phyloP scores from a whole-genome alignment of 306 rosid species.

The Medicago arabica region DNA sequence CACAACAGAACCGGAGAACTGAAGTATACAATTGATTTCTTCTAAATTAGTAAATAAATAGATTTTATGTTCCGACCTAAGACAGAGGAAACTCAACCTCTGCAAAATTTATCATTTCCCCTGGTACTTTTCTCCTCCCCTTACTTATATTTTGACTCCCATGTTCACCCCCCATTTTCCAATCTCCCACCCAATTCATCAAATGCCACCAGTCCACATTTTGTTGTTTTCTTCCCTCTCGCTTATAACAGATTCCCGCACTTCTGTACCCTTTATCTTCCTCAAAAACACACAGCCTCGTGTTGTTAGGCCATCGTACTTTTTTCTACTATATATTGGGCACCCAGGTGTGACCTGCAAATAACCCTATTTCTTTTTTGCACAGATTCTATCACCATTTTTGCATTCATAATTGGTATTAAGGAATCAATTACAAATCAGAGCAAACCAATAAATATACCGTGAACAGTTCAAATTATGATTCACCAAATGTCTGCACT shows the following conservation, averaged over 20 bases:
- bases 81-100: background rate
- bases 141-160: background rate
- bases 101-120: background rate
- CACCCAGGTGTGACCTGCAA: background rate
- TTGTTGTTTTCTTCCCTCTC: constrained; percentile 5
- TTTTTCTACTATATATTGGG: constrained; percentile 2
- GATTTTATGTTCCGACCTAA: background rate
- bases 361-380: constrained; percentile 7
- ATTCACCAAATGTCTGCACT: background rate
- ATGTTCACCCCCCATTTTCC: background rate
- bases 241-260: constrained; percentile 12
- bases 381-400: constrained; percentile 6
- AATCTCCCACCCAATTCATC: background rate
- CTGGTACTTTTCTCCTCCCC: constrained; percentile 6
- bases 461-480: background rate
- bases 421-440: constrained; percentile 25
- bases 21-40: constrained; percentile 26
- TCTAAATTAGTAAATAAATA: constrained; percentile 10
- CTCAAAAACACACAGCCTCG: constrained; percentile 1
- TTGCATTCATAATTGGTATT: constrained; percentile 15
- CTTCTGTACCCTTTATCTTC: background rate
- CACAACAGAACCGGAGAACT: constrained; percentile 36
- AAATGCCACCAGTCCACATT: background rate
- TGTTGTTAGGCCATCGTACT: background rate
- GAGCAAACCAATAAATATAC: constrained; percentile 12